Evolutionary conservation across 768 basidiomycete species (phyloP), one percentile per base, ranked within the genome.

Genomic region (Leccinellum rugosiceps): DNA sequence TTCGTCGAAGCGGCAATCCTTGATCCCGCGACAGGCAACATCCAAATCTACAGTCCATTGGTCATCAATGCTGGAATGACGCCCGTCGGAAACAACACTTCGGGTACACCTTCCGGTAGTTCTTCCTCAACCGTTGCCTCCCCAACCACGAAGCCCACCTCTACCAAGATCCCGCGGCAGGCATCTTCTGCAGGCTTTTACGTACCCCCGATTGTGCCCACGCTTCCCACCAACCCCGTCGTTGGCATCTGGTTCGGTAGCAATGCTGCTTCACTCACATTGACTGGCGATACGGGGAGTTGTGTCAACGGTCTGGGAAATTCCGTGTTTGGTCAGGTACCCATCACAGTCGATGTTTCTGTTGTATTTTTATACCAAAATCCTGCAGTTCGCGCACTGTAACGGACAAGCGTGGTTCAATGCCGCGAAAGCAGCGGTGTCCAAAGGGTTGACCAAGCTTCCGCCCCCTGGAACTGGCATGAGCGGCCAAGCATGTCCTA

Each of bases 1-100:
- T 69, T 69, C 21, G 68, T 70, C 4, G 68, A 69, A 46, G 68
- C 69, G 1, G 68, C 62, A n/a, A 70, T 69, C 31, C 59, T 70
- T 14, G 68, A 70, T 56, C 68, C 68, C 3, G 58, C 66, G 4
- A 70, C 68, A 15, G 68, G 68, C 17, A 45, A 34, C 19, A 64
- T 69, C 23, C 60, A 70, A 28, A 69, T 70, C 13, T 68, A 68
- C 25, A 68, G 4, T 48, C 68, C 68, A 21, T 69, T 68, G n/a
- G 68, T 68, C 19, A 70, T 68, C 53, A 68, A 68, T 52, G 60
- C 63, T 1, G 68, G 68, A n/a, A 69, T 69, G 68, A 50, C 21
- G 7, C 55, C 66, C 25, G 31, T 58, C 19, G 65, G 53, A 21
- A 59, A 58, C 6, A 43, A 43, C 19, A 43, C 41, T 19, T 19